Percentiles rank a stretch among this genome's conserved stretches.
phyloP scores from a whole-genome alignment of 2,329 filamentous ascomycete genomes.

The Penicillium sp. region DNA sequence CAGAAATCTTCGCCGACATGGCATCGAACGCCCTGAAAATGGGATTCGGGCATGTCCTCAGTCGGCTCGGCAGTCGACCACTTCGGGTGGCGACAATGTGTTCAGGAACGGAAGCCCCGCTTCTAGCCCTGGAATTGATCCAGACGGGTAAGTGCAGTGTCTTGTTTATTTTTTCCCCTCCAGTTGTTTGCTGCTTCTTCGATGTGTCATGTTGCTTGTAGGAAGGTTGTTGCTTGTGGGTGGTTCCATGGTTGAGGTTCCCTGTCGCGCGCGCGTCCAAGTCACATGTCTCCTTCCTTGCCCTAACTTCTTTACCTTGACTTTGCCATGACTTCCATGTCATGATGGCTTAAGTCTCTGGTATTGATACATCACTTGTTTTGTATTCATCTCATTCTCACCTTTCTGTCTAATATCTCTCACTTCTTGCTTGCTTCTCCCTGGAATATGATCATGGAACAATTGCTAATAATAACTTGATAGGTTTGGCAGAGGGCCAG shows the following conservation, averaged over 20 bases:
- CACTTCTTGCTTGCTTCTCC: conserved; percentile 18
- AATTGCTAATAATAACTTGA: neutral
- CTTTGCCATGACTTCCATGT: neutral
- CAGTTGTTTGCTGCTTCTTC: neutral
- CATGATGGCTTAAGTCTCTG: neutral
- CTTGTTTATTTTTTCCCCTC: neutral
- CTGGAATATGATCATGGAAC: conserved; percentile 30
- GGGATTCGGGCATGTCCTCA: conserved; percentile 47
- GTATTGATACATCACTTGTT: neutral
- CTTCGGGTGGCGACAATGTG: conserved; percentile 69
- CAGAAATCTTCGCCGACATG: conserved; percentile 32
- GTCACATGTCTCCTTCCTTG: neutral
- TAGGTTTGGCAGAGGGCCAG: conserved; percentile 14
- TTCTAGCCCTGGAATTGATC: conserved; percentile 63
- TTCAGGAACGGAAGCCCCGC: conserved; percentile 72
- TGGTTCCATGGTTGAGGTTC: neutral
- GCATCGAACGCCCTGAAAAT: conserved; percentile 23
- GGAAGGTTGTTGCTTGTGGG: neutral
- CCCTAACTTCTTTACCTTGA: neutral
- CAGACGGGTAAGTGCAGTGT: conserved; percentile 40
- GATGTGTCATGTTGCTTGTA: neutral
- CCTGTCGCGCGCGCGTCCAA: neutral
- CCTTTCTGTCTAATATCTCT: neutral
- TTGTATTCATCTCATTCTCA: neutral
- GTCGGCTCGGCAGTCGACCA: conserved; percentile 33